These are phyloP conservation scores for Kluyveromyces nonfermentans DNA, from an alignment of 805 yeast species.

Conservation along the genomic window DNA sequence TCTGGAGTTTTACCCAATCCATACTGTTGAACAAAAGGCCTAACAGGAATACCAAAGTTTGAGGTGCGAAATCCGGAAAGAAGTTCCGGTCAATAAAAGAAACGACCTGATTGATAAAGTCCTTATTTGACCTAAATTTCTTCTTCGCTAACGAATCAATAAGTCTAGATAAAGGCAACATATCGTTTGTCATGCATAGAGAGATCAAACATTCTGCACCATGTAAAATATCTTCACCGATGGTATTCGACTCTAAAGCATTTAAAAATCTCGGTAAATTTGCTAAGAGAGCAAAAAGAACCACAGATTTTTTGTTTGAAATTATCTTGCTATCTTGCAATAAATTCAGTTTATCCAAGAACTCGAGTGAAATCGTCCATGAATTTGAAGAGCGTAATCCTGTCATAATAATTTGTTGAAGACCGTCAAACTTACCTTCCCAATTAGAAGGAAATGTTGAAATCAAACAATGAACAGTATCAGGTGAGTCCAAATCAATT, in stretches of 20 bases:
- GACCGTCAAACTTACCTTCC: constrained; percentile 90
- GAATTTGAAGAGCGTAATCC: constrained; percentile 80
- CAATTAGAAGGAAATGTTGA: constrained; percentile 89
- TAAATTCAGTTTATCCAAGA: constrained; percentile 61
- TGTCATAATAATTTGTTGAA: constrained; percentile 66
- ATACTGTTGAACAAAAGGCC: constrained; percentile 72
- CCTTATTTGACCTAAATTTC: constrained; percentile 82
- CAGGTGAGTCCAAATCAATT: constrained; percentile 77
- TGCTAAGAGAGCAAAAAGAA: constrained; percentile 63
- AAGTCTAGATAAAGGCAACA: constrained; percentile 57
- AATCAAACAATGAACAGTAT: constrained; percentile 71
- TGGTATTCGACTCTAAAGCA: constrained; percentile 53
- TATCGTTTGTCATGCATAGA: constrained; percentile 50
- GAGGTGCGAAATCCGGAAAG: constrained; percentile 68
- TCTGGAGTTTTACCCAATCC: constrained; percentile 72
- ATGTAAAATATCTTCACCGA: constrained; percentile 39
- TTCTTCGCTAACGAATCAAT: constrained; percentile 67
- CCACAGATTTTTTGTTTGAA: constrained; percentile 58
- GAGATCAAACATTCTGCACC: constrained; percentile 49
- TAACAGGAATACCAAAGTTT: constrained; percentile 61
- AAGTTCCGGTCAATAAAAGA: constrained; percentile 57
- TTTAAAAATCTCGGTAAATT: constrained; percentile 80
- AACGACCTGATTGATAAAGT: constrained; percentile 74
- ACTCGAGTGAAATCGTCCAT: constrained; percentile 64
- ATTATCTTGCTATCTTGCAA: constrained; percentile 67